phyloP scores from a whole-genome alignment of 331 rosid genomes.

The Prunus yedoensis region DNA sequence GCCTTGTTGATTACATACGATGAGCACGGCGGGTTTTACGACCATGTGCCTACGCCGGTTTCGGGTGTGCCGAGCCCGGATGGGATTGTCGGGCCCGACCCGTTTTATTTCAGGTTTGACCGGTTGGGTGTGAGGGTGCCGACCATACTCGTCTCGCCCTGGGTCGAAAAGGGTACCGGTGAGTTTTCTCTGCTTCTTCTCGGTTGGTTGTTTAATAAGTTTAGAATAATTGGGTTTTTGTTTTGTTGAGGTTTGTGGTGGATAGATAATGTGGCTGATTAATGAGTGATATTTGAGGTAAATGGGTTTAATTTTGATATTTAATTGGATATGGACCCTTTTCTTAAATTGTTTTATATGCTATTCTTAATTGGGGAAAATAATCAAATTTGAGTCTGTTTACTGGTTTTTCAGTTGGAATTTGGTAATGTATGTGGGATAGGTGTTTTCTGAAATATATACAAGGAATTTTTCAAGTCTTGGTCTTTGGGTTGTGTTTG shows the following conservation, averaged over 20 bases:
- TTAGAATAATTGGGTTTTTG: not conserved
- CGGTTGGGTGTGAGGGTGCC: constrained; percentile 92
- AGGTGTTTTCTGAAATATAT: not conserved
- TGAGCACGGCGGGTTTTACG: constrained; percentile 95
- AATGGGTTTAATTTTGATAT: not conserved
- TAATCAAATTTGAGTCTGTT: too few species aligned
- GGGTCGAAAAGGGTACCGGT: constrained; percentile 90
- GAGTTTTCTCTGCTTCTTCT: constrained; percentile 27
- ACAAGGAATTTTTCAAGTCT: not conserved
- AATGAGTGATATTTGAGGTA: not conserved
- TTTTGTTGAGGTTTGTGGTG: not conserved
- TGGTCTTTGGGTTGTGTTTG: not conserved
- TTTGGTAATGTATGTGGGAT: not conserved
- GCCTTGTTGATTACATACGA: constrained; percentile 84
- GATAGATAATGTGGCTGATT: not conserved
- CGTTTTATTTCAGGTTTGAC: constrained; percentile 78
- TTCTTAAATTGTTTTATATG: too few species aligned
- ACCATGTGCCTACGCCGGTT: constrained; percentile 88
- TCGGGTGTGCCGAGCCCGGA: constrained; percentile 84
- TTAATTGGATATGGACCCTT: too few species aligned
- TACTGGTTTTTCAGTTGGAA: not conserved
- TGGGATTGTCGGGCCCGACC: constrained; percentile 72
- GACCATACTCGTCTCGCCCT: constrained; percentile 73
- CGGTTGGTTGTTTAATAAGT: not conserved
- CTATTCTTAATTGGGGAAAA: not conserved